Evolutionary conservation across 1,139 yeast species (phyloP), one percentile per base, ranked within the genome.

Genomic region (Hyphopichia burtonii): DNA sequence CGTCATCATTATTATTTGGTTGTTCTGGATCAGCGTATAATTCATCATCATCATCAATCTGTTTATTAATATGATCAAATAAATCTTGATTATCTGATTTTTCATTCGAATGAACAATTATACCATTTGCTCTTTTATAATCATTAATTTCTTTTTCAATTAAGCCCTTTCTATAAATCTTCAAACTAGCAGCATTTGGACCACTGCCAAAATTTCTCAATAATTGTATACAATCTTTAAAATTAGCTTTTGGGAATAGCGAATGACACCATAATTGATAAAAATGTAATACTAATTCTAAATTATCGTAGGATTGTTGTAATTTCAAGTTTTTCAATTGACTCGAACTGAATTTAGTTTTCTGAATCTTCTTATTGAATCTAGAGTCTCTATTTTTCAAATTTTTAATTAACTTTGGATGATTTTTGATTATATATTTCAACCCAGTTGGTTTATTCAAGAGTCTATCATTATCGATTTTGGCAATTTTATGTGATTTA

Each of bases 191-290:
- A 52, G 14, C 73, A 63, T 45, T 66, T 60, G 16, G 59, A 52
- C 30, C 31, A 12, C 22, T 19, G 2, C 70, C 70, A 41, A 66
- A 63, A 5, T 53, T 51, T 31, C 78, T 48, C 1, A 72, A 45
- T 44, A 74, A 51, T 31, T 58, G 63, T 18, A 71, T 55, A 50
- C 78, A 83, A 56, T 87, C 96, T 41, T 71, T 67, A 51, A 88
- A 86, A 46, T 77, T 83, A 2, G 95, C 90, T 59, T 82, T 83
- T 10, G 96, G 95, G 52, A 78, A 88, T 40, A 88, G 57, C 4
- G 82, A 78, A 59, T 88, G 96, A 22, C 91, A 90, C 96, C 96
- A 88, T 27, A 88, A 60, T 61, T 87, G 95, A 61, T 87, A 88
- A 53, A 79, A 80, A 46, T 78, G 81, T 22, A 87, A 63, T 2